These are phyloP conservation scores for Chlamydomonas schloesseri DNA, from an alignment of 139 green algal genomes.

Conservation along the genomic window DNA sequence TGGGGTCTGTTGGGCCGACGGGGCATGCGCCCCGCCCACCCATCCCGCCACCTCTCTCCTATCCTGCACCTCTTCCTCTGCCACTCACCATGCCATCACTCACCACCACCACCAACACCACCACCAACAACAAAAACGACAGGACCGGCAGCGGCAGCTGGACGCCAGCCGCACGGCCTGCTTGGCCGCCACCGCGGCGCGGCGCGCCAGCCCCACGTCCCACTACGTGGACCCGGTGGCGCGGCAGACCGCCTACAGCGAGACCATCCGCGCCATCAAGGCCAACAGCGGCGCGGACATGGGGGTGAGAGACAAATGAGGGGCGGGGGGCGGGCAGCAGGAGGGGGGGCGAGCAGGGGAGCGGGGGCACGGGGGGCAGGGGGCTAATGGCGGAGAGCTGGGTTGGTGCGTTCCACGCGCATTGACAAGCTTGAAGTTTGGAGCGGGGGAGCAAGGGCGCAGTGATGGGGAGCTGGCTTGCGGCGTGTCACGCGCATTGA, in stretches of 20 bases:
- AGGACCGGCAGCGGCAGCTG: slow-evolving; percentile 40
- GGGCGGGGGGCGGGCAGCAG: background rate
- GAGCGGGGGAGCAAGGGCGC: no score
- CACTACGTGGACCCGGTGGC: slow-evolving; percentile 23
- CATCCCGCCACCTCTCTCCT: no score
- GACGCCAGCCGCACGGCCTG: background rate
- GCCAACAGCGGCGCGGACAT: slow-evolving; percentile 37
- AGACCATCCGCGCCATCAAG: slow-evolving; percentile 15
- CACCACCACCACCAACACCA: background rate
- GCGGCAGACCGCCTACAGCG: slow-evolving; percentile 8
- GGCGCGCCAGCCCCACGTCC: background rate
- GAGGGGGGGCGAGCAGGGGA: background rate
- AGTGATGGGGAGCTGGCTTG: no score
- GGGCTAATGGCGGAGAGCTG: background rate
- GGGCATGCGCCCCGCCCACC: no score
- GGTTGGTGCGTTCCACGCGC: background rate
- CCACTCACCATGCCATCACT: no score
- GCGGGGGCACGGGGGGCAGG: background rate
- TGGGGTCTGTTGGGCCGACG: no score
- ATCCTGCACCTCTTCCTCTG: no score
- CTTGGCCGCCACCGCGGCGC: background rate
- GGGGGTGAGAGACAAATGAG: background rate
- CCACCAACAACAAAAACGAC: no score
- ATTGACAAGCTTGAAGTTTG: no score
- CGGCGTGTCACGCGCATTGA: no score